Base-by-base conservation (phyloP, 352 stramenopile genomes). In the Pythium coloratum region DNA sequence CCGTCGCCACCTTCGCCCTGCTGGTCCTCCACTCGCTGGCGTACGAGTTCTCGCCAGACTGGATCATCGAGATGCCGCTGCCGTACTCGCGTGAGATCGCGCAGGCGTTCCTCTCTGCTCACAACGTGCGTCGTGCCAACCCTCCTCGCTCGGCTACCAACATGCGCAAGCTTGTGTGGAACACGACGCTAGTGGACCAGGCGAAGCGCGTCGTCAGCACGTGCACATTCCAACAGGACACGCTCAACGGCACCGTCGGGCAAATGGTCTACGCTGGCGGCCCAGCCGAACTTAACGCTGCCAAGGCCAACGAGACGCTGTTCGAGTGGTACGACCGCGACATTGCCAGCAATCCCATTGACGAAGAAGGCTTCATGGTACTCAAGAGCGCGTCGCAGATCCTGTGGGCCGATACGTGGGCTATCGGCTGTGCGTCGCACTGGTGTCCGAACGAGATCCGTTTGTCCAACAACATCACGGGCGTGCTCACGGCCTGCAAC, bases 111-210 rank as follows among this genome's bases (percentile, higher is more conserved):
- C 53, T 71, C 10, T 20, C 61, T 8, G 65, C 58, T 3, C 65
- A 71, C 59, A 71, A 71, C 51, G 18, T 30, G 24, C 57, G 53
- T 6, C 57, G 65, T 9, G n/a, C 36, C n/a, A 40, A 16, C 6
- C 65, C 65, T 18, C 65, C 65, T 12, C 58, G 38, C 1, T 58
- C 58, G 20, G 53, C 59, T 36, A 58, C 59, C 50, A 66, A 71
- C 59, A 71, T 71, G 65, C 57, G 57, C 26, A 66, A 66, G 26
- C 59, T 71, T 30, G 57, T 55, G 44, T 71, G 65, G 65, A 71
- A 71, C 44, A 34, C 40, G 8, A 55, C 65, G 51, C 65, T 71
- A 8, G 65, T 28, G 1, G 32, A 38, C 0, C 28, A 24, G 5
- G 58, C 65, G 1, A 44, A 53, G 34, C 28, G 18, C 1, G 57